phyloP scores from a whole-genome alignment of 2,329 filamentous ascomycete species.

The Keithomyces neogunnii region DNA sequence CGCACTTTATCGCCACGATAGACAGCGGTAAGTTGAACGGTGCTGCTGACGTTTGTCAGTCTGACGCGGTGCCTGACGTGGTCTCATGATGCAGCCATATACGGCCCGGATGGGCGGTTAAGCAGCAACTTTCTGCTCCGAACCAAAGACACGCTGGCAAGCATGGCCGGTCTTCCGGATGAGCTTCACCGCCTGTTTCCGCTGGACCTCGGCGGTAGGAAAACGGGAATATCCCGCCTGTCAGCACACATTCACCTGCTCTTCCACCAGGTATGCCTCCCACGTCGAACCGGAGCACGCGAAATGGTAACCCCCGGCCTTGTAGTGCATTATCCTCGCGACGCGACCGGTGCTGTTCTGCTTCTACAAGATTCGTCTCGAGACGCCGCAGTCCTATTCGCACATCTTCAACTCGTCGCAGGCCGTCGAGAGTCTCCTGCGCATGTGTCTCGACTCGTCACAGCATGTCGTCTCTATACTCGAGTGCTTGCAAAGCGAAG shows the following conservation, averaged over 20 bases:
- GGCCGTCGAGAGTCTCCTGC: constrained; percentile 2
- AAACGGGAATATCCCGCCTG: constrained; percentile 24
- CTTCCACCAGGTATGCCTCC: constrained; percentile 19
- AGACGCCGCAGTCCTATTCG: constrained; percentile 3
- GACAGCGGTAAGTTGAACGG: constrained; percentile 16
- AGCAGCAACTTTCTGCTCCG: constrained; percentile 22
- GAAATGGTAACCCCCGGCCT: neutral
- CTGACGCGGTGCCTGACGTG: neutral
- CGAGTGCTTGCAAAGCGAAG: constrained; percentile 29
- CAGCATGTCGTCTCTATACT: constrained; percentile 23
- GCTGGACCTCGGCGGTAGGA: constrained; percentile 16
- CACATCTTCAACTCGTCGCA: neutral
- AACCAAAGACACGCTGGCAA: constrained; percentile 20
- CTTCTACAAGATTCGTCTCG: constrained; percentile 14
- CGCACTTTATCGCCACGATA: constrained; percentile 20
- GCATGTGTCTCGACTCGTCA: constrained; percentile 16
- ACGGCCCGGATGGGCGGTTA: constrained; percentile 19
- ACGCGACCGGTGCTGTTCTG: constrained; percentile 17
- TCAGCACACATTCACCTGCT: constrained; percentile 23
- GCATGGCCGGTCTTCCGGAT: constrained; percentile 19
- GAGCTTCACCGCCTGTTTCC: constrained; percentile 22
- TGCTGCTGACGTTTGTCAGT: neutral
- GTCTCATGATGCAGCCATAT: constrained; percentile 9
- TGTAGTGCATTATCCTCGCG: constrained; percentile 16
- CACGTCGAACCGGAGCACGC: neutral